Evolutionary conservation across 202 grass and related monocot genomes (phyloP).

Genomic region (Bolboschoenoplectus hybrid): DNA sequence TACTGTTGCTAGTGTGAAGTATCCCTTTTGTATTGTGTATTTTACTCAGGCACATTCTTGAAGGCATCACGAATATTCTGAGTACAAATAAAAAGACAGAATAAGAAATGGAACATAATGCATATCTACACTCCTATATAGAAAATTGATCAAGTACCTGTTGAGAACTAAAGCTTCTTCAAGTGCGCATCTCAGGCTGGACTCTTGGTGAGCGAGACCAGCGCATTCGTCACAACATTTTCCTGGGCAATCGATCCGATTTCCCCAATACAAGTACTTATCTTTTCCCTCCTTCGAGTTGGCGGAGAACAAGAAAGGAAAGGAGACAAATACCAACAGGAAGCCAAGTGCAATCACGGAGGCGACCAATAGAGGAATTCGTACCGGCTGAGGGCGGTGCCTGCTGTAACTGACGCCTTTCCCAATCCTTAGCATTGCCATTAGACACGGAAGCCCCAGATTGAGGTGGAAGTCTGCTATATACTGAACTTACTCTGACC

Average conservation of each 20-base stretch:
- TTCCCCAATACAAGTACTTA: constrained; percentile 83
- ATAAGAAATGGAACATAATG: constrained; percentile 13
- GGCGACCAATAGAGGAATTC: not conserved
- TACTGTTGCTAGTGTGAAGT: constrained; percentile 51
- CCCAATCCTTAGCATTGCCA: not conserved
- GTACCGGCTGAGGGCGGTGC: not conserved
- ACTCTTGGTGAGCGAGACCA: constrained; percentile 81
- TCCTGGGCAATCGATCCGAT: constrained; percentile 75
- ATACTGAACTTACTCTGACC: not conserved
- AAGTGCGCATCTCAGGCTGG: constrained; percentile 87
- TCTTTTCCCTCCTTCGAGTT: constrained; percentile 28
- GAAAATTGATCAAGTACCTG: constrained; percentile 43
- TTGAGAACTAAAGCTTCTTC: constrained; percentile 91
- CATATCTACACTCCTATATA: not conserved
- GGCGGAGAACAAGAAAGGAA: not conserved
- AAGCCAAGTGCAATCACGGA: not conserved
- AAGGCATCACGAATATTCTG: constrained; percentile 92
- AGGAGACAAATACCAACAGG: not conserved
- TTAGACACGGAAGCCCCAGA: not conserved
- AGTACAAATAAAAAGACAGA: constrained; percentile 24
- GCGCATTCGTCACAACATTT: constrained; percentile 80
- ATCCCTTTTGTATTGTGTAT: constrained; percentile 79
- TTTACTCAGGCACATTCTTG: constrained; percentile 81
- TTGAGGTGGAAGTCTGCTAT: not conserved
- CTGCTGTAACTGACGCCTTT: not conserved